These are phyloP conservation scores for Colletotrichum tabaci DNA, from an alignment of 2,329 filamentous ascomycete species.

Conservation along the genomic window DNA sequence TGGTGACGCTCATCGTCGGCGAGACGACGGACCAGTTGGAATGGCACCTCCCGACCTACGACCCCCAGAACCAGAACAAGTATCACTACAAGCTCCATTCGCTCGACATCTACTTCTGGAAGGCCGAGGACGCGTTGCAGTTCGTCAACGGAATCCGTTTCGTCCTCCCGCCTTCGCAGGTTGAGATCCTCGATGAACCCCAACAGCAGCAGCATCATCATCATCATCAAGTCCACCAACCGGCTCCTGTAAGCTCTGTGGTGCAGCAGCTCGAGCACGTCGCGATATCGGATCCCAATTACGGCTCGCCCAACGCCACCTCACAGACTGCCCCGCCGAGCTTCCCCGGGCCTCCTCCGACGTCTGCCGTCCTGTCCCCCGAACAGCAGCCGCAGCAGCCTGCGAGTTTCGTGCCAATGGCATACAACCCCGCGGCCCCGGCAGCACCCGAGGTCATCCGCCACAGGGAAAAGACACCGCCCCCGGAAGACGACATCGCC, in stretches of 20 bases:
- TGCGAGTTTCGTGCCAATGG: constrained; percentile 73
- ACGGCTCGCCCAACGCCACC: constrained; percentile 49
- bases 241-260: constrained; percentile 72
- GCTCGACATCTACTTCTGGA: constrained; percentile 86
- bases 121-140: constrained; percentile 77
- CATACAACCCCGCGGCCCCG: constrained; percentile 86
- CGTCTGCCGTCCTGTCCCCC: constrained; percentile 50
- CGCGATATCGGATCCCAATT: constrained; percentile 74
- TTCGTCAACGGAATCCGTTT: constrained; percentile 79
- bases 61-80: constrained; percentile 81
- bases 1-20: constrained; percentile 78
- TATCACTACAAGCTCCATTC: constrained; percentile 85
- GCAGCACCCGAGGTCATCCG: constrained; percentile 80
- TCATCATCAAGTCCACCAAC: constrained; percentile 43
- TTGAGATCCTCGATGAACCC: constrained; percentile 78
- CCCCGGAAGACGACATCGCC: constrained; percentile 76
- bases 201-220: constrained; percentile 55
- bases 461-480: constrained; percentile 85
- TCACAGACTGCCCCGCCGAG: constrained; percentile 47
- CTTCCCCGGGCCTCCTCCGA: constrained; percentile 58
- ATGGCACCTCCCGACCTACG: constrained; percentile 83
- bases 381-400: constrained; percentile 48
- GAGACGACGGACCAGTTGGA: constrained; percentile 67
- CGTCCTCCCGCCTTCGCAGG: constrained; percentile 72
- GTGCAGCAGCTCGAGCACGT: constrained; percentile 82